Conservation (phyloP, 2,329 filamentous ascomycete species). For the Fusarium sacchari region DNA sequence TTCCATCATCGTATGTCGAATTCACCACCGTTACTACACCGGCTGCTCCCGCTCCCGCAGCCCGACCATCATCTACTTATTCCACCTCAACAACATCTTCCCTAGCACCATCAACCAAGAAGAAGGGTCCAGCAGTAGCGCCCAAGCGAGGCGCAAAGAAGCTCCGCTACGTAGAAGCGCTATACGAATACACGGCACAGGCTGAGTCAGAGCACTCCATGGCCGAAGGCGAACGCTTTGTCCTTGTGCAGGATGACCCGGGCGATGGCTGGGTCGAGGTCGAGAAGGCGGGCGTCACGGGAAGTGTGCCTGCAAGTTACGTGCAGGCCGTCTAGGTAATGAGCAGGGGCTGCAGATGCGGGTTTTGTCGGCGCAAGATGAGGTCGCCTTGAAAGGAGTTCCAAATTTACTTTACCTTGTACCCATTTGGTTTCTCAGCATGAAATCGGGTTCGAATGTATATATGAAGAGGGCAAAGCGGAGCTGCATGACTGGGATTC, state of each 20-base stretch:
- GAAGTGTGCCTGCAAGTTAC: conserved; percentile 94
- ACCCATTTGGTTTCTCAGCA: background rate
- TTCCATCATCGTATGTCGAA: conserved; percentile 89
- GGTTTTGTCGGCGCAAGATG: conserved; percentile 3
- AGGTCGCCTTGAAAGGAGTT: background rate
- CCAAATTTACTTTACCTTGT: background rate
- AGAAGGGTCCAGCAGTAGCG: conserved; percentile 91
- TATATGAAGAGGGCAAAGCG: conserved; percentile 18
- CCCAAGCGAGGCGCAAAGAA: conserved; percentile 93
- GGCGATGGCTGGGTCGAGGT: conserved; percentile 98
- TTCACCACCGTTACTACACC: conserved; percentile 57
- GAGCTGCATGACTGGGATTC: conserved; percentile 15
- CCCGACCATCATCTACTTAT: conserved; percentile 78
- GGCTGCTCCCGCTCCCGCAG: conserved; percentile 55
- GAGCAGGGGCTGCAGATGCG: conserved; percentile 17
- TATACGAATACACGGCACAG: conserved; percentile 91
- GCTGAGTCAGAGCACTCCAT: conserved; percentile 91
- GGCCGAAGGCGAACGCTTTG: conserved; percentile 89
- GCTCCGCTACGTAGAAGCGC: conserved; percentile 88
- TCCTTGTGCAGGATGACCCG: conserved; percentile 85
- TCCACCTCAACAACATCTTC: conserved; percentile 71
- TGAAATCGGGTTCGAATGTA: conserved; percentile 6
- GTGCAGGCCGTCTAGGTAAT: conserved; percentile 74
- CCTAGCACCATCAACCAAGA: conserved; percentile 64
- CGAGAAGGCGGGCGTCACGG: conserved; percentile 86